Base-by-base conservation (phyloP, 371 early-diverging fungal genomes). In the Batkoa obscura region DNA sequence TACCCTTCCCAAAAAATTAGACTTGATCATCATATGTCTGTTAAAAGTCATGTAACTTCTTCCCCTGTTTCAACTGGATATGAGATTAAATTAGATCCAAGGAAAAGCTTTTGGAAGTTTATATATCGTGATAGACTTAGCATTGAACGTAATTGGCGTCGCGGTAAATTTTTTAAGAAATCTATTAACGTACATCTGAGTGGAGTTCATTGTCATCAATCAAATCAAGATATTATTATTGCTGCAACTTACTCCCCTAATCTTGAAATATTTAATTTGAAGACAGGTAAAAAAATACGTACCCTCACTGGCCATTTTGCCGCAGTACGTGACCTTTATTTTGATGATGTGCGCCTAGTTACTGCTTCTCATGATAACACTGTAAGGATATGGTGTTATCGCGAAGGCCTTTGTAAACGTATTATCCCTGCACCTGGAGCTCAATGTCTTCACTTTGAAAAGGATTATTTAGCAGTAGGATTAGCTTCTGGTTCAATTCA, bases 321-420 rank as follows among this genome's bases (percentile, higher is more conserved):
- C 60, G 81, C 84, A 17, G 84, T 98, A 0, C 74, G 91, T 1
- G 86, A 85, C 1, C 72, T 96, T 4, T 91, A 86, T 55, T 88
- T 88, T 62, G 86, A 87, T 60, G 81, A 82, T 38, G 76, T 78
- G 60, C 87, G 83, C 64, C 69, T 89, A 34, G 81, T 90, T 15
- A 81, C 88, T 2, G 89, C 87, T 4, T 84, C 90, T 6, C 81
- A 86, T 68, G 99, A 99, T 62, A 77, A 85, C 33, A 94, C 94
- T 0, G 76, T 98, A n/a, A 75, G 86, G 59, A 84, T 99, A 47
- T 98, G 98, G 98, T 88, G 94, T 69, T 86, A 89, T 64, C 84
- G 87, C 48, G 84, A 83, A 2, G 96, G 93, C 58, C 78, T 97
- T 42, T 83, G 90, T 32, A 85, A 83, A 0, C 65, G 97, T 48